Evolutionary conservation across 495 filamentous ascomycete species (phyloP).

Genomic region (Penicillium lagena): DNA sequence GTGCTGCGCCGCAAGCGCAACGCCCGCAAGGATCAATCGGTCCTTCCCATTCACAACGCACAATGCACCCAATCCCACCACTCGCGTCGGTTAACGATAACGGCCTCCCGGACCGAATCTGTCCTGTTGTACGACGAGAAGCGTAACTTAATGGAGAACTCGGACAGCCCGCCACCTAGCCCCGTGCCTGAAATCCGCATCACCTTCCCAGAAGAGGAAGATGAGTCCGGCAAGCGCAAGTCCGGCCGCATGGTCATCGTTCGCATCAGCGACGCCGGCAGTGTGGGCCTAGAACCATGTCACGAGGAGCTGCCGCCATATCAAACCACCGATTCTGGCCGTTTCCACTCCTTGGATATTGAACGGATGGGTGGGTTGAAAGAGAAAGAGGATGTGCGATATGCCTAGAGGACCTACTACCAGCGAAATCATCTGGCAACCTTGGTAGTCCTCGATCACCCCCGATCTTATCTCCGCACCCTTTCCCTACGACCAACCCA

Average conservation of each 20-base stretch:
- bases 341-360: slow-evolving; percentile 88
- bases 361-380: slow-evolving; percentile 91
- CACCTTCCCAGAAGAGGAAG: slow-evolving; percentile 95
- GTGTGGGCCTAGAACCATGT: slow-evolving; percentile 79
- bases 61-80: slow-evolving; percentile 47
- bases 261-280: slow-evolving; percentile 76
- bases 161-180: slow-evolving; percentile 67
- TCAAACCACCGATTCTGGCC: slow-evolving; percentile 62
- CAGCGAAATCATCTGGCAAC: background rate
- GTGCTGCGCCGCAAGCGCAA: slow-evolving; percentile 62
- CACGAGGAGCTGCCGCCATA: slow-evolving; percentile 85
- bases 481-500: slow-evolving; percentile 24
- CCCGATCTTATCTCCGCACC: background rate
- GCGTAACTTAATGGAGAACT: slow-evolving; percentile 64
- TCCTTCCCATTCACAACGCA: slow-evolving; percentile 56
- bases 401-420: slow-evolving; percentile 21
- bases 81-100: slow-evolving; percentile 59
- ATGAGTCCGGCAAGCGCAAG: slow-evolving; percentile 70
- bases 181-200: slow-evolving; percentile 97
- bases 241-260: slow-evolving; percentile 90
- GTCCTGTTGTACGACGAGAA: slow-evolving; percentile 70
- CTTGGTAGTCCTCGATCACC: slow-evolving; percentile 3
- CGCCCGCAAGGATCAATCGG: slow-evolving; percentile 32
- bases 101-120: slow-evolving; percentile 53
- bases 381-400: slow-evolving; percentile 61